Percentiles rank a stretch among this genome's conserved stretches.
phyloP scores from a whole-genome alignment of 495 filamentous ascomycete genomes.

The Aspergillus biplanus region DNA sequence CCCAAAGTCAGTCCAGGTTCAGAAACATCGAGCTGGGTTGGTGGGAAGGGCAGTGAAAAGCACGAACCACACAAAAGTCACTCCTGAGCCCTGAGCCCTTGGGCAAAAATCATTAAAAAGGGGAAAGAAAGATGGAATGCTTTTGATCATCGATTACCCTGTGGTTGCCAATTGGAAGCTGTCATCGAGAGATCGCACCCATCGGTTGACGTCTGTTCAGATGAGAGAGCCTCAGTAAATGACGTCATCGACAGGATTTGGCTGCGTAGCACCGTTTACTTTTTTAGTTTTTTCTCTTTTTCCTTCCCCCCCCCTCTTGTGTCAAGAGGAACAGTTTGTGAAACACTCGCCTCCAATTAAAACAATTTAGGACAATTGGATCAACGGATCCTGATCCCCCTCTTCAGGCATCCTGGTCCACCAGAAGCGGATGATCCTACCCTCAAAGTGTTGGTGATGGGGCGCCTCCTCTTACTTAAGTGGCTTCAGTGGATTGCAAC shows the following conservation, averaged over 20 bases:
- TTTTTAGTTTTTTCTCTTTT: not conserved
- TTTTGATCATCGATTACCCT: not conserved
- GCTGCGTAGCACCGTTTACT: not conserved
- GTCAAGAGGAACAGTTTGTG: not conserved
- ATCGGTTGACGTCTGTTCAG: not conserved
- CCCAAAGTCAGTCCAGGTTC: too few relatives aligned
- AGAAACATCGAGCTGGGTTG: too few relatives aligned
- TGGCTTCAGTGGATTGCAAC: constrained; percentile 1
- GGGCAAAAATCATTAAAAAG: not conserved
- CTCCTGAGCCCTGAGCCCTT: too few relatives aligned
- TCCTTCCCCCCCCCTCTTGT: not conserved
- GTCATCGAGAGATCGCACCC: not conserved
- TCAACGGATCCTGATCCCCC: too few relatives aligned
- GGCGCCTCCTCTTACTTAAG: constrained; percentile 13
- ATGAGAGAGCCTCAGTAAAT: constrained; percentile 7
- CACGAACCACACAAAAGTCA: too few relatives aligned
- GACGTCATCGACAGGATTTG: constrained; percentile 9
- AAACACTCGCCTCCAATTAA: not conserved
- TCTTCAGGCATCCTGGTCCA: not conserved
- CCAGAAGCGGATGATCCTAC: not conserved
- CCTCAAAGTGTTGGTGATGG: not conserved
- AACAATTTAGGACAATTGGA: too few relatives aligned
- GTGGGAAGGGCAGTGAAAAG: too few relatives aligned
- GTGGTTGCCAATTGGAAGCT: not conserved
- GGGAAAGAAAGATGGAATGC: not conserved